These are phyloP conservation scores for Suhomyces xylopsoci DNA, from an alignment of 805 yeast species.

Conservation along the genomic window DNA sequence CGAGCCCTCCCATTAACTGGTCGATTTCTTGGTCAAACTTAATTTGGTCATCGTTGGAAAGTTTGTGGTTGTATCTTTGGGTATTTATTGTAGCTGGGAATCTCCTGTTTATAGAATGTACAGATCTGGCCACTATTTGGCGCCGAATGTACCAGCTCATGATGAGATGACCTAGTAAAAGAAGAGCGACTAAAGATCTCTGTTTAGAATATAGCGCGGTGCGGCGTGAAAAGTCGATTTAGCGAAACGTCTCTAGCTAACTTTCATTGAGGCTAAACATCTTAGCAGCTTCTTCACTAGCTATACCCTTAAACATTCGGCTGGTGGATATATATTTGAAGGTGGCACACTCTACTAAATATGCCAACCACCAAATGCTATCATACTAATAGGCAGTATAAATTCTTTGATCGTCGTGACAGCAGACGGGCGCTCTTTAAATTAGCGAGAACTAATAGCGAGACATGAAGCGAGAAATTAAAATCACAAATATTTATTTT, in stretches of 20 bases:
- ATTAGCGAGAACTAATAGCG: not conserved
- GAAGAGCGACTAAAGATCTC: not conserved
- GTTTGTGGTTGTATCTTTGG: not conserved
- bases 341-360: not conserved
- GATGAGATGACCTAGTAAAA: not conserved
- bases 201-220: not conserved
- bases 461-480: too few relatives aligned
- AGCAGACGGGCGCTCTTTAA: not conserved
- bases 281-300: not conserved
- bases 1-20: not conserved
- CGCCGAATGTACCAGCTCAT: not conserved
- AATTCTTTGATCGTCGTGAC: not conserved
- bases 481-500: not conserved
- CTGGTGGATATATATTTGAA: not conserved
- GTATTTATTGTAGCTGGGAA: not conserved
- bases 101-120: not conserved
- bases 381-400: not conserved
- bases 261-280: not conserved
- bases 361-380: not conserved
- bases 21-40: constrained; percentile 1
- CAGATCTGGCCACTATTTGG: not conserved
- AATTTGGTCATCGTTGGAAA: not conserved
- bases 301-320: not conserved
- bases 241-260: not conserved
- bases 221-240: not conserved